These are phyloP conservation scores for Thelonectria blattea DNA, from an alignment of 2,329 filamentous ascomycete genomes.

Conservation along the genomic window DNA sequence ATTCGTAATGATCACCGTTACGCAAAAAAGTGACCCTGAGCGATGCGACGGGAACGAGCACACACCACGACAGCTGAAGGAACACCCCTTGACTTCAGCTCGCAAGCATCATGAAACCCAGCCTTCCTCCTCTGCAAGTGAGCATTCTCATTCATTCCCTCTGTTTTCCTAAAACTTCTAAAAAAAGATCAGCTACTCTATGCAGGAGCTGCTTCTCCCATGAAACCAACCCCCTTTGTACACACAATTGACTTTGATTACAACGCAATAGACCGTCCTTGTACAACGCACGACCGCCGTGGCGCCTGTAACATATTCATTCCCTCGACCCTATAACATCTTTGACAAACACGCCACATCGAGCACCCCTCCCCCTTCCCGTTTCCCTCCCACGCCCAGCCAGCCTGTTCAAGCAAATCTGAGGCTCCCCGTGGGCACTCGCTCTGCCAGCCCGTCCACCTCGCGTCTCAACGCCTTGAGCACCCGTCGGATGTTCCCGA, in stretches of 20 bases:
- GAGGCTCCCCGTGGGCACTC: conserved; percentile 50
- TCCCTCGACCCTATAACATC: conserved; percentile 32
- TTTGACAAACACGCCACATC: conserved; percentile 28
- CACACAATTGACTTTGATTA: conserved; percentile 33
- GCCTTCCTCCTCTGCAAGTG: neutral
- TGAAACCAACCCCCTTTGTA: conserved; percentile 30
- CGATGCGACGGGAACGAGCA: neutral
- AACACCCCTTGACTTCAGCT: neutral
- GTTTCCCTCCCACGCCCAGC: neutral
- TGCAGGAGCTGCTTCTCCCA: conserved; percentile 26
- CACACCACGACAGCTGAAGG: no score
- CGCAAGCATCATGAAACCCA: neutral
- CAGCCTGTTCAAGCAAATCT: conserved; percentile 50
- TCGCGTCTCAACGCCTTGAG: conserved; percentile 52
- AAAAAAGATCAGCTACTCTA: conserved; percentile 16
- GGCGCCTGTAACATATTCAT: conserved; percentile 38
- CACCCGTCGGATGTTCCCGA: conserved; percentile 50
- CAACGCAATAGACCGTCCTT: conserved; percentile 30
- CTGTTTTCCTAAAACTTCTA: conserved; percentile 1
- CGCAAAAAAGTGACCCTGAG: neutral
- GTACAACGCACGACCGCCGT: conserved; percentile 39
- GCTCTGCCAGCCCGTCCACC: conserved; percentile 52
- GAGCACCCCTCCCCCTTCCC: neutral
- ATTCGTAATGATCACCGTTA: neutral
- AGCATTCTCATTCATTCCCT: conserved; percentile 10